These are phyloP conservation scores for Cutaneotrichosporon sp. DNA, from an alignment of 1,284 basidiomycete species.

Conservation along the genomic window DNA sequence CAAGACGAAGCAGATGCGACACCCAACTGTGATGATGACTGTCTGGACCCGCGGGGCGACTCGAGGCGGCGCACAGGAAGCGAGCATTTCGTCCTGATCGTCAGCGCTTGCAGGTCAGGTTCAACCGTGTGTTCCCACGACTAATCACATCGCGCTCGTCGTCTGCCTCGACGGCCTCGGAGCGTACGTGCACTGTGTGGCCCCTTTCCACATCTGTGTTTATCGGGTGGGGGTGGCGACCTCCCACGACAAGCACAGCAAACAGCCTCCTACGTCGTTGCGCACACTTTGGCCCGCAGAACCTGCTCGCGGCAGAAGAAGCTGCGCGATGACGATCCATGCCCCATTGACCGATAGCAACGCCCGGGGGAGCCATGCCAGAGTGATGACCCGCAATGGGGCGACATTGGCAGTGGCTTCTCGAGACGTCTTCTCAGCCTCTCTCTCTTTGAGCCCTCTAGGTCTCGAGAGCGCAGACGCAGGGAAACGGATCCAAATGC, in stretches of 20 bases:
- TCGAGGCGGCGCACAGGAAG: slow-evolving; percentile 3
- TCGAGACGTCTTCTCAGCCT: neutral
- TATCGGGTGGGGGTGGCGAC: neutral
- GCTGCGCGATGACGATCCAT: neutral
- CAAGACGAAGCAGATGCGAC: neutral
- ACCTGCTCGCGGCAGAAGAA: neutral
- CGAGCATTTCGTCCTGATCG: neutral
- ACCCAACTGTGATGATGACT: neutral
- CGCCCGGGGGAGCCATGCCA: neutral
- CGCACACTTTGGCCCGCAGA: neutral
- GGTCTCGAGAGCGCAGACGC: neutral
- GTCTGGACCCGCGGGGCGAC: neutral
- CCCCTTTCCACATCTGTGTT: neutral
- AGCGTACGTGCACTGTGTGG: neutral
- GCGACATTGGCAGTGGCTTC: neutral
- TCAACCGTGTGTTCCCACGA: slow-evolving; percentile 9
- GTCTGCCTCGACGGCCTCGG: neutral
- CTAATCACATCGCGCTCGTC: neutral
- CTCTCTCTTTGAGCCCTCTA: neutral
- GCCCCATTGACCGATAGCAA: neutral
- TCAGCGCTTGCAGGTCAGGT: neutral
- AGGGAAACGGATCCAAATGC: neutral
- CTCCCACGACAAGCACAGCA: slow-evolving; percentile 6
- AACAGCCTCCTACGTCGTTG: neutral
- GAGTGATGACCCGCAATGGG: neutral